Evolutionary conservation across 1,284 basidiomycete genomes (phyloP).

Genomic region (Boletus smithii): DNA sequence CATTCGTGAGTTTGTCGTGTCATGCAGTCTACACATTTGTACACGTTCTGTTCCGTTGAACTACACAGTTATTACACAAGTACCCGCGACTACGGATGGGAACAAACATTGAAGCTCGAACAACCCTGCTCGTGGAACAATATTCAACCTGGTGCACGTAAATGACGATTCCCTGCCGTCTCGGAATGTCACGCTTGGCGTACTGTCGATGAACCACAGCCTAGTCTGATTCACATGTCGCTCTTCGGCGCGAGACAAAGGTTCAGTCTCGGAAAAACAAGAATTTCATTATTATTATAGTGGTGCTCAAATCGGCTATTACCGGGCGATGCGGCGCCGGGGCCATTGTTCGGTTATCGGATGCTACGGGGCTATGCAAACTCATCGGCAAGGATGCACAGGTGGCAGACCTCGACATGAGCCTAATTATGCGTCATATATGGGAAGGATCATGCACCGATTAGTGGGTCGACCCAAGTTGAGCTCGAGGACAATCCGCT

Average conservation of each 20-base stretch:
- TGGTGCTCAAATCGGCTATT: too few relatives aligned
- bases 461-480: not conserved
- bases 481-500: conserved; percentile 5
- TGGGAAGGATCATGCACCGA: not conserved
- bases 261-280: conserved; percentile 1
- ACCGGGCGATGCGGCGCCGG: too few relatives aligned
- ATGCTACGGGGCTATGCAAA: conserved; percentile 20
- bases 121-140: conserved; percentile 16
- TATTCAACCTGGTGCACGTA: conserved; percentile 11
- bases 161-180: not conserved
- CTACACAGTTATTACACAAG: conserved; percentile 6
- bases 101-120: not conserved
- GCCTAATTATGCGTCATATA: conserved; percentile 12
- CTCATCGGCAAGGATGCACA: conserved; percentile 5
- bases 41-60: not conserved
- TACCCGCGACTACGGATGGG: conserved; percentile 5
- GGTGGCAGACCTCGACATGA: conserved; percentile 1
- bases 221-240: not conserved
- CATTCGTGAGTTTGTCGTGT: conserved; percentile 15
- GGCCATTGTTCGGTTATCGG: conserved; percentile 11
- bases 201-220: not conserved
- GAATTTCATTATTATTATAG: too few relatives aligned
- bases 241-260: too few relatives aligned
- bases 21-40: not conserved
- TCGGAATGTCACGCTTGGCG: not conserved